Percentiles rank a stretch among this genome's conserved stretches.
phyloP scores from a whole-genome alignment of 805 yeast species.

The Clavispora vitiphila region DNA sequence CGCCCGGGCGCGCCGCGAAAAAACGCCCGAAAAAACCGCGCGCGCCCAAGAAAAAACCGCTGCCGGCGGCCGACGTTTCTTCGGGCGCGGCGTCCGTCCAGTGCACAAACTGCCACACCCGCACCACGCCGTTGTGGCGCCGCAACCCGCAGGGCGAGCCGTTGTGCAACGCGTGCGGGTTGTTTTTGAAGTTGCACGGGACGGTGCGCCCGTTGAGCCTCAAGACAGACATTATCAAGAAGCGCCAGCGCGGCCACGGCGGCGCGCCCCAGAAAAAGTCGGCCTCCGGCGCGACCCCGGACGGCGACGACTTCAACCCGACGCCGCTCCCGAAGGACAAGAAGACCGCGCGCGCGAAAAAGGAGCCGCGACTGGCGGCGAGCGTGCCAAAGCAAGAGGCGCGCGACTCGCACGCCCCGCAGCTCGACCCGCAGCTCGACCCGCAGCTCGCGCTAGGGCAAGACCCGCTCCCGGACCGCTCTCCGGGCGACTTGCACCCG shows the following conservation, averaged over 20 bases:
- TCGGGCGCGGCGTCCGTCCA: slow-evolving; percentile 15
- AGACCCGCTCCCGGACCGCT: too few relatives aligned
- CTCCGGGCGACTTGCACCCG: slow-evolving; percentile 5
- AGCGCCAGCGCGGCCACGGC: slow-evolving; percentile 62
- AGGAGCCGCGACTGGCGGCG: too few relatives aligned
- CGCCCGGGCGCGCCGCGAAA: slow-evolving; percentile 1
- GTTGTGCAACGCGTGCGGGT: slow-evolving; percentile 70
- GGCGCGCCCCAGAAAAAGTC: slow-evolving; percentile 11
- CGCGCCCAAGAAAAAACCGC: slow-evolving; percentile 4
- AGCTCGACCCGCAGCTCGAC: too few relatives aligned
- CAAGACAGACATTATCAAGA: slow-evolving; percentile 88
- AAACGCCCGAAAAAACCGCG: slow-evolving; percentile 8
- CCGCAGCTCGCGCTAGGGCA: neutral
- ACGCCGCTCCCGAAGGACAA: slow-evolving; percentile 28
- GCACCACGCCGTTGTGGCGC: slow-evolving; percentile 93
- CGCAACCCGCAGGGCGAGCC: slow-evolving; percentile 90
- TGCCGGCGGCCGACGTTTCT: slow-evolving; percentile 1
- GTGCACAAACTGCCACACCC: slow-evolving; percentile 89
- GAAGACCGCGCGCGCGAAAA: slow-evolving; percentile 3
- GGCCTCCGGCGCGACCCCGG: slow-evolving; percentile 13
- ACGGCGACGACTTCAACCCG: slow-evolving; percentile 49
- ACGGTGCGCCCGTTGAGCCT: slow-evolving; percentile 86
- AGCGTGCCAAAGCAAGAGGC: too few relatives aligned
- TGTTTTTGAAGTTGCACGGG: slow-evolving; percentile 73
- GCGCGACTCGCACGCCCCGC: neutral